Percentiles rank a stretch among this genome's conserved stretches.
phyloP scores from a whole-genome alignment of 345 rosid species.

The Hibiscus mutabilis region DNA sequence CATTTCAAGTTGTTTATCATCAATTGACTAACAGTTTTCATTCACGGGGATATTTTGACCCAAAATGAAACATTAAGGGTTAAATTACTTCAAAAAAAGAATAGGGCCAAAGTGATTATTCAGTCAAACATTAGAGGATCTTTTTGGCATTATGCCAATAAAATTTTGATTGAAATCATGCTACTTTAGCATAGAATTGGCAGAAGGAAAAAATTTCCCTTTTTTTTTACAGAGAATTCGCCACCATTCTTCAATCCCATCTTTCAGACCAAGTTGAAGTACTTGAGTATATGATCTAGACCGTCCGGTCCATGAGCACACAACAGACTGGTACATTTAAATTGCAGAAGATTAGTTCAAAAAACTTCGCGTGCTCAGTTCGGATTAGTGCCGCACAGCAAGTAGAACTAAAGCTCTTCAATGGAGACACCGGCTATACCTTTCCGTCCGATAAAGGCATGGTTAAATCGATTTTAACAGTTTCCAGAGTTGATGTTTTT shows the following conservation, averaged over 20 bases:
- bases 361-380: conserved; percentile 14
- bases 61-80: too few relatives aligned
- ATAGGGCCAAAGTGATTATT: too few relatives aligned
- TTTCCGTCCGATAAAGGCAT: conserved; percentile 48
- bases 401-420: conserved; percentile 4
- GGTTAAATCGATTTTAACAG: conserved; percentile 21
- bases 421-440: conserved; percentile 26
- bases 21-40: too few relatives aligned
- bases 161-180: too few relatives aligned
- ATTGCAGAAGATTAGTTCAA: conserved; percentile 11
- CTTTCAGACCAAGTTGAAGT: background rate
- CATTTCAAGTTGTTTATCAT: too few relatives aligned
- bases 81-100: too few relatives aligned
- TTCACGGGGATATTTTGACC: too few relatives aligned
- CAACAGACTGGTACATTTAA: background rate
- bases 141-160: too few relatives aligned
- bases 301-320: conserved; percentile 10
- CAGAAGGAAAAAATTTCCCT: too few relatives aligned
- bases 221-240: background rate
- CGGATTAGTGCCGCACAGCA: background rate
- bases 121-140: too few relatives aligned
- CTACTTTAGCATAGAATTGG: too few relatives aligned
- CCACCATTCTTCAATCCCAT: background rate
- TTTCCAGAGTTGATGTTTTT: conserved; percentile 34
- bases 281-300: conserved; percentile 1